Conservation (phyloP, 139 green algal species). For the Diplosphaera chodatii region DNA sequence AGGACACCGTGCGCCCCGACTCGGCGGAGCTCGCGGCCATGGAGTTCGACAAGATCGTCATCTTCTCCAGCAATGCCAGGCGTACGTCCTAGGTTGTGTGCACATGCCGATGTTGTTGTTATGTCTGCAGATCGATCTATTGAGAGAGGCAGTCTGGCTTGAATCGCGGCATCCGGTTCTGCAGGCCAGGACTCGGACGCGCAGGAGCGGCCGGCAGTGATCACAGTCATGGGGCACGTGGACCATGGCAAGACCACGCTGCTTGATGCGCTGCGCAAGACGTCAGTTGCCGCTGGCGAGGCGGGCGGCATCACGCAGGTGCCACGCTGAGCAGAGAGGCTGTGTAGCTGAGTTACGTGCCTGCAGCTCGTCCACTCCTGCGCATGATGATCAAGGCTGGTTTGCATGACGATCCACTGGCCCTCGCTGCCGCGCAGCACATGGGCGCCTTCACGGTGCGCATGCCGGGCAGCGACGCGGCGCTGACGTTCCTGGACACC, state of each 20-base stretch:
- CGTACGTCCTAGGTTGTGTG: not conserved
- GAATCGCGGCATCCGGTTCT: too few relatives aligned
- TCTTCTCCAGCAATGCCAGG: conserved; percentile 18
- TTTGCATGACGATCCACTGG: too few relatives aligned
- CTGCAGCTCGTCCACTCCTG: too few relatives aligned
- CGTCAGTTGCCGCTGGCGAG: conserved; percentile 77
- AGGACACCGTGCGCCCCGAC: conserved; percentile 45
- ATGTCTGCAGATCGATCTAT: too few relatives aligned
- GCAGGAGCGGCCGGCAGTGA: conserved; percentile 59
- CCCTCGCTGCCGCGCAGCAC: too few relatives aligned
- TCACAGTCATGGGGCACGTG: conserved; percentile 94
- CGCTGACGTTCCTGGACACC: conserved; percentile 90
- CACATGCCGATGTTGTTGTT: too few relatives aligned
- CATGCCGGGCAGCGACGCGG: conserved; percentile 36
- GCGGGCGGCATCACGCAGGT: conserved; percentile 91
- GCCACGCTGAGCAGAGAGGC: not conserved
- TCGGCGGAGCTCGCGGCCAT: conserved; percentile 62
- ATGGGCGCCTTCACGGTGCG: conserved; percentile 85
- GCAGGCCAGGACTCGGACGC: conserved; percentile 24
- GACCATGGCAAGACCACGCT: conserved; percentile 93
- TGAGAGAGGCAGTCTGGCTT: too few relatives aligned
- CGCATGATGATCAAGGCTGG: too few relatives aligned
- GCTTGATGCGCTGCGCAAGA: conserved; percentile 80
- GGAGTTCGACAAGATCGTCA: conserved; percentile 43
- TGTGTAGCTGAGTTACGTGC: too few relatives aligned